Base-by-base conservation (phyloP, 2,329 filamentous ascomycete genomes). In the Bipolaris gigantea region DNA sequence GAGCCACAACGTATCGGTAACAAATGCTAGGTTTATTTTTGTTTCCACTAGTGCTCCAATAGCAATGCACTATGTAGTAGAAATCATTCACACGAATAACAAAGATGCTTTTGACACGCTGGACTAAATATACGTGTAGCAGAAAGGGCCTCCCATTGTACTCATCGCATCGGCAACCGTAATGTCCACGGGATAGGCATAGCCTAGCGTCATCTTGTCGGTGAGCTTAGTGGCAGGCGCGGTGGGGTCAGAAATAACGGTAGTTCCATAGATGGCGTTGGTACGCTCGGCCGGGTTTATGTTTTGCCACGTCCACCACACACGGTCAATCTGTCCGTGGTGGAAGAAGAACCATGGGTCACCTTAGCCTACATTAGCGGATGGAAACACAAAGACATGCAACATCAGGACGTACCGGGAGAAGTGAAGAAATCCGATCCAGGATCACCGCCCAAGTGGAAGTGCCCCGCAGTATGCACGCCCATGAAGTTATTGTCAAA, bases 301-400 rank as follows among this genome's bases (percentile, higher is more conserved):
- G 52, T 76, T 78, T 63, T 81, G 79, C 79, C 79, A 81, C 34
- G 77, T 78, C 77, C 76, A 79, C 74, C 75, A 81, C 0, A 75
- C 64, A 6, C 77, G 73, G 57, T 81, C 79, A 39, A 81, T 77
- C 57, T 76, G 73, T 5, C 71, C 72, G 53, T 81, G 79, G 59
- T 81, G 79, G 45, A 77, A 70, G 65, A 69, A 81, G 64, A 81
- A 66, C 36, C 33, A 66, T n/a, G 53, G 56, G 43, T 62, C 60
- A 44, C 62, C 60, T 49, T 42, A 75, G 2, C 39, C 15, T 15
- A 18, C 21, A 73, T 46, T 80, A 77, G 13, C 64, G 2, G 33
- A 9, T 18, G 13, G 13, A n/a, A 27, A 43, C 21, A 9, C 30
- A 4, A 21, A 34, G 4, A 2, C 5, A 33, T 16, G 3, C 5